A percentile compares a stretch with the other conserved stretches of the same genome.
phyloP scores from a whole-genome alignment of 108 stramenopile genomes.

The Pseudonitzschia delicatissima region DNA sequence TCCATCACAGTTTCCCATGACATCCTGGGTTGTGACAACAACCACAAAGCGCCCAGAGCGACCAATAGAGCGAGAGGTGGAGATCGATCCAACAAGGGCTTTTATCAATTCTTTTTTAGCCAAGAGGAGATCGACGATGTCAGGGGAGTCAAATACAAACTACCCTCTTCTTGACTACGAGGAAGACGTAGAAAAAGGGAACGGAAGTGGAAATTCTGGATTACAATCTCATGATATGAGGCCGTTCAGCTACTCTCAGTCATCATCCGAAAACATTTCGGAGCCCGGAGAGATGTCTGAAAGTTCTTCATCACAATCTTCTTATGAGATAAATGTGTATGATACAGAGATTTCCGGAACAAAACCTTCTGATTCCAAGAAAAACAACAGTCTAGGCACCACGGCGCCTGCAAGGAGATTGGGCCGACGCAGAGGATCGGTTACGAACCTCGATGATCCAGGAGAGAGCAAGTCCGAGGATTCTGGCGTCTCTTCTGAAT shows the following conservation, averaged over 20 bases:
- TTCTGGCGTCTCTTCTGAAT: too few relatives aligned
- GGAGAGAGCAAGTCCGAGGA: too few relatives aligned
- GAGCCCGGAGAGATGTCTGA: too few relatives aligned
- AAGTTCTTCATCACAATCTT: too few relatives aligned
- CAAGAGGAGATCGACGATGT: background rate
- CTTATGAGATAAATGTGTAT: too few relatives aligned
- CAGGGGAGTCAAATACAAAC: too few relatives aligned
- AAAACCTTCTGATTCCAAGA: too few relatives aligned
- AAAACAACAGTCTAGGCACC: too few relatives aligned
- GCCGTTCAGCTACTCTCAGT: background rate
- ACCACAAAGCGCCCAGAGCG: background rate
- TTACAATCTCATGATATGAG: background rate
- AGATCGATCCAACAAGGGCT: background rate
- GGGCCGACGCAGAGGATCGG: too few relatives aligned
- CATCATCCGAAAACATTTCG: background rate
- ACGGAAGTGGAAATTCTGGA: background rate
- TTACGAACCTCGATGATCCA: too few relatives aligned
- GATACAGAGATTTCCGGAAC: too few relatives aligned
- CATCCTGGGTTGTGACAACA: constrained; percentile 11
- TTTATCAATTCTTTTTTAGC: background rate
- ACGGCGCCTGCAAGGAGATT: too few relatives aligned
- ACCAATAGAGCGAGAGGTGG: background rate
- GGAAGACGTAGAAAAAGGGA: background rate
- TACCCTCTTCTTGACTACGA: background rate
- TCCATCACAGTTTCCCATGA: background rate